Percentiles rank a stretch among this genome's conserved stretches.
Conservation (phyloP, 1,284 basidiomycete species). For the Leccinum griseonigrum region DNA sequence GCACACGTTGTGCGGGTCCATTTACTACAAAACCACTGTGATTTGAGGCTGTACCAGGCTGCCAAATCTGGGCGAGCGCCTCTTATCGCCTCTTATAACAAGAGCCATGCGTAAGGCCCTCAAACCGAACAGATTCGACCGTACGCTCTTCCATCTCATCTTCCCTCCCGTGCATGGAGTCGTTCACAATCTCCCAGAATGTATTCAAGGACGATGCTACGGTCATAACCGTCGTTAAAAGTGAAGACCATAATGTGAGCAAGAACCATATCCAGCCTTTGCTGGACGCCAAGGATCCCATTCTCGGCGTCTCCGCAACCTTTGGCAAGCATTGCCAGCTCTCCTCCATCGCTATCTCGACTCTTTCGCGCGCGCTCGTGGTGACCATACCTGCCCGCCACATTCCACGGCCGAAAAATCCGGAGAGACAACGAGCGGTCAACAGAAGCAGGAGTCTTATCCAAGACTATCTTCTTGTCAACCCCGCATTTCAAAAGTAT, state of each 20-base stretch:
- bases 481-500: conserved; percentile 28
- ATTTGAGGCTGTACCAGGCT: neutral
- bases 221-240: neutral
- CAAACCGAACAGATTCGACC: neutral
- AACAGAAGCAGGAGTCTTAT: conserved; percentile 28
- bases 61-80: neutral
- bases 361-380: conserved; percentile 30
- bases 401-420: conserved; percentile 3
- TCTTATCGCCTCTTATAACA: neutral
- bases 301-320: conserved; percentile 37
- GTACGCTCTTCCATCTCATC: neutral
- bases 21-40: neutral
- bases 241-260: neutral
- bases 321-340: conserved; percentile 36
- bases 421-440: conserved; percentile 16
- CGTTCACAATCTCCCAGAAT: conserved; percentile 1
- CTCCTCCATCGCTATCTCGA: conserved; percentile 36
- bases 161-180: neutral
- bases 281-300: conserved; percentile 20
- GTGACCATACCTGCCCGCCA: conserved; percentile 26
- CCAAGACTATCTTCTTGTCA: conserved; percentile 32
- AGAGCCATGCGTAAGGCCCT: neutral
- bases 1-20: neutral
- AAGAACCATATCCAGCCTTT: conserved; percentile 23
- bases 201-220: neutral